Percentiles rank a stretch among this genome's conserved stretches.
Conservation (phyloP, 116 monocot species). For the Dioscorea cayenensis region DNA sequence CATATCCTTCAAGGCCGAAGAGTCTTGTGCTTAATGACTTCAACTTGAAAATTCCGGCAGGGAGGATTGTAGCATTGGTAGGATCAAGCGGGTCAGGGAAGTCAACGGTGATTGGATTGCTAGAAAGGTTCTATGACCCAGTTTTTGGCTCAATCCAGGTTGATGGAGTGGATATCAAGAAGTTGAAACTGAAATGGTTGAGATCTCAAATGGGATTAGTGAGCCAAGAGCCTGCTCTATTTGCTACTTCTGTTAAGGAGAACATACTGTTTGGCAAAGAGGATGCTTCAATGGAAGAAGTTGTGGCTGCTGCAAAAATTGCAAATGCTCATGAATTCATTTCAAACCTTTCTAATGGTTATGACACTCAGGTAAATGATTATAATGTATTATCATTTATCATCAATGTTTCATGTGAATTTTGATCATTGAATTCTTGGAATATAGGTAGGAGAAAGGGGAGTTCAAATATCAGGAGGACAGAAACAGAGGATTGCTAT, state of each 20-base stretch:
- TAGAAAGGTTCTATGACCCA: background rate
- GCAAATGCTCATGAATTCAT: background rate
- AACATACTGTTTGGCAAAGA: constrained; percentile 2
- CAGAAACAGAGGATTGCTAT: background rate
- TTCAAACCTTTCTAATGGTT: background rate
- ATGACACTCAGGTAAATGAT: background rate
- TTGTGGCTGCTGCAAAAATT: background rate
- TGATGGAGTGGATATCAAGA: background rate
- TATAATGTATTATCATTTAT: no score
- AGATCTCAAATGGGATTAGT: background rate
- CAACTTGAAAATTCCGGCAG: background rate
- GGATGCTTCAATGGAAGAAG: background rate
- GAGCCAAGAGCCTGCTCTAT: background rate
- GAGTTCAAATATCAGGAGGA: background rate
- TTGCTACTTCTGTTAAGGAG: constrained; percentile 2
- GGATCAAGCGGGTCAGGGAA: background rate
- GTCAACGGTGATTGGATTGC: background rate
- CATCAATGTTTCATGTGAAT: background rate
- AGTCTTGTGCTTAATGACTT: background rate
- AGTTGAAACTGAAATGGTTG: background rate
- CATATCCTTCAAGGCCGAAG: background rate
- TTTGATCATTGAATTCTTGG: background rate
- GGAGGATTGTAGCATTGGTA: background rate
- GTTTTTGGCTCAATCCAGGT: background rate
- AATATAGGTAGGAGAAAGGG: background rate